A percentile compares a stretch with the other conserved stretches of the same genome.
These are phyloP conservation scores for Mycena filopes DNA, from an alignment of 768 basidiomycete species.

Conservation along the genomic window DNA sequence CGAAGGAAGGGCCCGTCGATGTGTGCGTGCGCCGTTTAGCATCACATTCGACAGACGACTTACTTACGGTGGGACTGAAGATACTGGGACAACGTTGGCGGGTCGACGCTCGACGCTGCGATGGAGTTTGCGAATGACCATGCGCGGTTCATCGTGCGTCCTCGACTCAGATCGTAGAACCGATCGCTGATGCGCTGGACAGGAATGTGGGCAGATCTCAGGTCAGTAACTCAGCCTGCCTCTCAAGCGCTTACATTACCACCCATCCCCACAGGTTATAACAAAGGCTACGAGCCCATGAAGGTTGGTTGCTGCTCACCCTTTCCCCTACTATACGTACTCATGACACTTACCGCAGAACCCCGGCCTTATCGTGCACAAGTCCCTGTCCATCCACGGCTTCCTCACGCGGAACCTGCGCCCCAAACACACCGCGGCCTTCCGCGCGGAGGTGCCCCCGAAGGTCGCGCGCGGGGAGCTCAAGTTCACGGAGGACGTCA, in stretches of 20 bases:
- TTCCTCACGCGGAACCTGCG: neutral
- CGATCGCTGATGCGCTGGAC: constrained; percentile 29
- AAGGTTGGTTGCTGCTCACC: neutral
- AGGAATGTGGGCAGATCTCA: constrained; percentile 57
- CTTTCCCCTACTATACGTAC: no score
- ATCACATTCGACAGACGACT: no score
- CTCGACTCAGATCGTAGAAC: neutral
- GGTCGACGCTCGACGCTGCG: constrained; percentile 67
- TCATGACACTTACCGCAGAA: neutral
- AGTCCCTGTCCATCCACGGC: constrained; percentile 8
- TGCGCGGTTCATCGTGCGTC: constrained; percentile 61
- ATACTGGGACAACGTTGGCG: constrained; percentile 71
- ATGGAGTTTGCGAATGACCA: constrained; percentile 54
- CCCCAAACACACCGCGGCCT: constrained; percentile 34
- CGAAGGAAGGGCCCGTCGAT: constrained; percentile 49
- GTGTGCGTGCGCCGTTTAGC: constrained; percentile 52
- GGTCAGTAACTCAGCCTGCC: neutral
- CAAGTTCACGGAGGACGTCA: constrained; percentile 58
- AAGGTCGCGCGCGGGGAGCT: constrained; percentile 57
- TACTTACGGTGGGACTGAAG: no score
- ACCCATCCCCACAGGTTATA: constrained; percentile 40
- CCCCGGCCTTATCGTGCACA: neutral
- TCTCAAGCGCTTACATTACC: neutral
- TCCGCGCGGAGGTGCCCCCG: constrained; percentile 53
- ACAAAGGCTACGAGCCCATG: constrained; percentile 43